These are phyloP conservation scores for Escovopsis weberi DNA, from an alignment of 2,329 filamentous ascomycete genomes.

Conservation along the genomic window DNA sequence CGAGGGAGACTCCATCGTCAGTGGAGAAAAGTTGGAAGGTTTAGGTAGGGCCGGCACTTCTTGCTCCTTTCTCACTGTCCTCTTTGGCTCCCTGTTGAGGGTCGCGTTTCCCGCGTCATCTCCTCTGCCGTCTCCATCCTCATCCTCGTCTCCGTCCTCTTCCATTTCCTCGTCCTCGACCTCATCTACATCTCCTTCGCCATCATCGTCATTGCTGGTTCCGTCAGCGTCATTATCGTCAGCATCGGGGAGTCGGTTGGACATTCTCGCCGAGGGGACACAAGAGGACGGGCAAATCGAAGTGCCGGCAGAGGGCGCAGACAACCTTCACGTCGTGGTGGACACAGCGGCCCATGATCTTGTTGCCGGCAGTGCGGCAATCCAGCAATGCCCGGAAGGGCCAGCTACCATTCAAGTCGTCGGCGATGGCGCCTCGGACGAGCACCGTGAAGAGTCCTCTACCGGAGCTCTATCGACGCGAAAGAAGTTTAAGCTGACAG, in stretches of 20 bases:
- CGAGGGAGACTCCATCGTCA: slow-evolving; percentile 87
- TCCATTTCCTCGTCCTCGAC: neutral
- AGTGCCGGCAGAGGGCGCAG: slow-evolving; percentile 4
- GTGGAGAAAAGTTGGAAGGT: slow-evolving; percentile 80
- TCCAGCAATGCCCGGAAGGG: slow-evolving; percentile 10
- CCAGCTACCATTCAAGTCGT: slow-evolving; percentile 11
- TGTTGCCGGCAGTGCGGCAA: slow-evolving; percentile 11
- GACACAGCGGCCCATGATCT: slow-evolving; percentile 7
- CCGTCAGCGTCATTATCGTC: neutral
- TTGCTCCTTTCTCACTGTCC: slow-evolving; percentile 45
- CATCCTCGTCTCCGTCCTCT: slow-evolving; percentile 5
- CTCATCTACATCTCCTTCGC: too few relatives aligned
- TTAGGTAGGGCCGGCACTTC: slow-evolving; percentile 66
- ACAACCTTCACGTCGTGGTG: slow-evolving; percentile 6
- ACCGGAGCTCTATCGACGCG: slow-evolving; percentile 19
- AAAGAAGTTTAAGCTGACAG: slow-evolving; percentile 43
- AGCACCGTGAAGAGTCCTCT: slow-evolving; percentile 17
- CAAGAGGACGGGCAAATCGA: slow-evolving; percentile 1
- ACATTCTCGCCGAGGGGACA: slow-evolving; percentile 1
- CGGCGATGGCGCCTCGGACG: slow-evolving; percentile 21
- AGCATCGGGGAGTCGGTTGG: slow-evolving; percentile 5
- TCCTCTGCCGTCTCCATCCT: slow-evolving; percentile 12
- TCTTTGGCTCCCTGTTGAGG: slow-evolving; percentile 64
- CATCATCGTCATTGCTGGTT: slow-evolving; percentile 1
- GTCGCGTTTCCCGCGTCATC: slow-evolving; percentile 38